Base-by-base conservation (phyloP, 2,329 filamentous ascomycete species). In the Hymenoscyphus linearis region DNA sequence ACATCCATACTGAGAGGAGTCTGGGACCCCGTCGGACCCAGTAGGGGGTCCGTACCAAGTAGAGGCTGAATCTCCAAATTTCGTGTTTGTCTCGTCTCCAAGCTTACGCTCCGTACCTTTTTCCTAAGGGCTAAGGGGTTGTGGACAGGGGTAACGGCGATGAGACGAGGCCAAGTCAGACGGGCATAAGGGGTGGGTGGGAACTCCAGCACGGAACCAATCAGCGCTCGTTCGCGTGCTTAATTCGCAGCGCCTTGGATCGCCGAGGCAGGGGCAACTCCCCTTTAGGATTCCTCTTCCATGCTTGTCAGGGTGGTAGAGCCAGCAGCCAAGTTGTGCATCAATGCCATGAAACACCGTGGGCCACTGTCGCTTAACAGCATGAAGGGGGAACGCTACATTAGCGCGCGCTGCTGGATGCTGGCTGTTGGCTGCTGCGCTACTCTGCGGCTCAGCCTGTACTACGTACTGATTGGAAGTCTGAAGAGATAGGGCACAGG, bases 121-220 rank as follows among this genome's bases (percentile, higher is more conserved):
- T n/a, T n/a, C n/a, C n/a, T n/a, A n/a, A n/a, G n/a, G n/a, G n/a
- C n/a, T n/a, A 22, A 47, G 40, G 40, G n/a, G 44, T 25, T 50
- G 40, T n/a, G 53, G 26, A 31, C 2, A 12, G 25, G 18, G 31
- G 56, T 60, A 56, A 59, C 62, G 58, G 10, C 31, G 31, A 31
- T 65, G 58, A 63, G 36, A 65, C 63, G 56, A 52, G 53, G 63
- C 63, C 63, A 65, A 65, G 63, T 65, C 62, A 60, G 56, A 64
- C 60, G 60, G 57, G 37, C 18, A 16, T 44, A 47, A 53, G 31
- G n/a, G n/a, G 14, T n/a, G 22, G 25, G 22, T 35, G 53, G 44
- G 35, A 50, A 61, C 47, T 55, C 55, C n/a, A n/a, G n/a, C n/a
- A n/a, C n/a, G 58, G 68, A 50, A 27, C 34, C 52, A 60, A 60